Base-by-base conservation (phyloP, 2,329 filamentous ascomycete species). In the Hypomyces perniciosus region DNA sequence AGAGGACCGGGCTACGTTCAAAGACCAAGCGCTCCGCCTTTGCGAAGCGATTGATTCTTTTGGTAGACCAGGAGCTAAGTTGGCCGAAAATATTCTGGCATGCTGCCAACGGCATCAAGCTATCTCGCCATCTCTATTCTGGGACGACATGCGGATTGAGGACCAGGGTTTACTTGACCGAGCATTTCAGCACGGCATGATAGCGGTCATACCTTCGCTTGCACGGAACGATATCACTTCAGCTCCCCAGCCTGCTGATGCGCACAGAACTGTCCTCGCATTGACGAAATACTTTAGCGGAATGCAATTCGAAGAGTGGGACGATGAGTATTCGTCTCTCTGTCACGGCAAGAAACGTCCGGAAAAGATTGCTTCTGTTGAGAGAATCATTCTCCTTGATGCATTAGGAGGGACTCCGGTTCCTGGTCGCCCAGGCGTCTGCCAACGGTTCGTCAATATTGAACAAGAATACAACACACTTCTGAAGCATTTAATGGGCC, bases 361-460 rank as follows among this genome's bases (percentile, higher is more conserved):
- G 2, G 71, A 71, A 50, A 76, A 77, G 30, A 68, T 81, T 53
- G 79, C 85, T 1, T 79, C 80, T 0, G 71, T 99, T 5, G 92
- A 97, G 63, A 81, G 92, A 34, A 76, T 99, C 39, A 95, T 99
- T 55, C 74, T 99, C 29, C 76, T 99, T 6, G 93, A 99, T 65
- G 84, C 88, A 1, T 71, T 90, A 0, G 93, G 93, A 3, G 92
- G 90, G 0, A 90, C 91, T 42, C 93, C 93, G 0, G 76, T 88
- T 53, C 65, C 77, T 60, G 66, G 65, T 5, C 65, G 63, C 27
- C 62, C 66, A 2, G 63, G 63, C 2, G 61, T 66, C 20, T 64
- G 65, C 31, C 72, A 74, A 49, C 62, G 72, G 34, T 97, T 96
- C 63, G 81, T 99, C 63, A 99, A 99, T 60, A 77, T 99, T 51